phyloP scores from a whole-genome alignment of 352 stramenopile species.

The Globisporangium nodosum region DNA sequence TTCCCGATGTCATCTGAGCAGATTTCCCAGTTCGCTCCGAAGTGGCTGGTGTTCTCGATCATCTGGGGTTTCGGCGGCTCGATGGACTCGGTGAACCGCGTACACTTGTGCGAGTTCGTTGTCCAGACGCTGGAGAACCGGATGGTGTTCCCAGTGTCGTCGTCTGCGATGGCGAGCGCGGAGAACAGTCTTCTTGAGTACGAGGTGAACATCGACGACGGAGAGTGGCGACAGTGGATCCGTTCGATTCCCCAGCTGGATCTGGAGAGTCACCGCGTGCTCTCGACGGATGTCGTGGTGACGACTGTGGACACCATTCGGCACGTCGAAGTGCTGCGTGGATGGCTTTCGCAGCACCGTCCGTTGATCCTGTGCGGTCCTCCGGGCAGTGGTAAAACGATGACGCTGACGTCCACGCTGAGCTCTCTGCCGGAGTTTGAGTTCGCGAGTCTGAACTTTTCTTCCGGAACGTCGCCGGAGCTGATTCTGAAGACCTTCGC shows the following conservation, averaged over 20 bases:
- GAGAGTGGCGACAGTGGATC: conserved; percentile 95
- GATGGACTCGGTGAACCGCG: conserved; percentile 90
- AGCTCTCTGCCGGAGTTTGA: conserved; percentile 97
- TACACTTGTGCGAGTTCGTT: conserved; percentile 88
- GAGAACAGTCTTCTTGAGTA: conserved; percentile 93
- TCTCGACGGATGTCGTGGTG: conserved; percentile 98
- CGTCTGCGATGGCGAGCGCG: conserved; percentile 25
- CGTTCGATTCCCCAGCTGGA: conserved; percentile 96
- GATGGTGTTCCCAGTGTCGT: conserved; percentile 81
- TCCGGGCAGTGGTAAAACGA: conserved; percentile 99
- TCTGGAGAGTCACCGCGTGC: conserved; percentile 96
- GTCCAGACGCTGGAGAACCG: conserved; percentile 87
- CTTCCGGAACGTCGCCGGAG: conserved; percentile 96
- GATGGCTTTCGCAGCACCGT: conserved; percentile 95
- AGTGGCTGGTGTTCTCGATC: conserved; percentile 97
- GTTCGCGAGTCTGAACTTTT: conserved; percentile 99
- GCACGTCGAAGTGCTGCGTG: conserved; percentile 96
- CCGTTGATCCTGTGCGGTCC: conserved; percentile 98
- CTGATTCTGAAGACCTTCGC: conserved; percentile 98
- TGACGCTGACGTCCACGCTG: conserved; percentile 98
- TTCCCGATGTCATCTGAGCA: conserved; percentile 97
- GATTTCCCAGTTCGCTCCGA: conserved; percentile 93
- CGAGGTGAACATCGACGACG: conserved; percentile 95
- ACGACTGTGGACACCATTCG: conserved; percentile 99
- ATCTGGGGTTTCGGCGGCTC: conserved; percentile 99